phyloP scores from a whole-genome alignment of 768 basidiomycete genomes.

The Lactarius trivialis region DNA sequence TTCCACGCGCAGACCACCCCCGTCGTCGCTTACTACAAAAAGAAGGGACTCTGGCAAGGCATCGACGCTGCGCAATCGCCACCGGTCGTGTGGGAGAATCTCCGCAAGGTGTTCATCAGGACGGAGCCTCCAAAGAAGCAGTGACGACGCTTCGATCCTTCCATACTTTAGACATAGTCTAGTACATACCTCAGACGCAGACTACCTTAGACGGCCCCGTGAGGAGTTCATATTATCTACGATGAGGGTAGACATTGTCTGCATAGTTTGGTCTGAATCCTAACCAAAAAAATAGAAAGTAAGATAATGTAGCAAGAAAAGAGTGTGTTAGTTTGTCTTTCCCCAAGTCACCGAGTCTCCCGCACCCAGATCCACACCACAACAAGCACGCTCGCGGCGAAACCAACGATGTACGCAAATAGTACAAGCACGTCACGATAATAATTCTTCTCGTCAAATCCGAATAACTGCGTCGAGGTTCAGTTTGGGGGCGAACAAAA shows the following conservation, averaged over 20 bases:
- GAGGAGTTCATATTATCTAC: conserved; percentile 4
- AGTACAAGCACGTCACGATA: conserved; percentile 85
- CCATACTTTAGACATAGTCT: conserved; percentile 1
- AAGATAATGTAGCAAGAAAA: neutral
- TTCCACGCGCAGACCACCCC: conserved; percentile 95
- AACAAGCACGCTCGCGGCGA: conserved; percentile 62
- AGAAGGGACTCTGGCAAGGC: conserved; percentile 81
- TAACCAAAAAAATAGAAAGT: neutral
- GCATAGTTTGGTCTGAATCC: neutral
- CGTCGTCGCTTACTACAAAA: conserved; percentile 94
- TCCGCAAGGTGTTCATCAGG: conserved; percentile 62
- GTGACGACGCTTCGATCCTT: neutral
- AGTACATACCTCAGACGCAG: neutral
- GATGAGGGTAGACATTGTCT: neutral
- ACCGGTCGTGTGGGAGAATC: conserved; percentile 81
- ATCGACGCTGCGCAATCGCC: conserved; percentile 95
- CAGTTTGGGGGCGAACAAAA: neutral
- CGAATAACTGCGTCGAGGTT: conserved; percentile 58
- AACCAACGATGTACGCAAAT: conserved; percentile 81
- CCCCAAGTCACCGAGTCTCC: conserved; percentile 54
- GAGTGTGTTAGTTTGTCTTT: neutral
- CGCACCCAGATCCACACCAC: conserved; percentile 73
- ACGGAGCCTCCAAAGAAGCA: conserved; percentile 26
- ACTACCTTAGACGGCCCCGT: conserved; percentile 1
- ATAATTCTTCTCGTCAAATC: conserved; percentile 75